phyloP scores from a whole-genome alignment of 2,329 filamentous ascomycete genomes.

The Microsporum canis region DNA sequence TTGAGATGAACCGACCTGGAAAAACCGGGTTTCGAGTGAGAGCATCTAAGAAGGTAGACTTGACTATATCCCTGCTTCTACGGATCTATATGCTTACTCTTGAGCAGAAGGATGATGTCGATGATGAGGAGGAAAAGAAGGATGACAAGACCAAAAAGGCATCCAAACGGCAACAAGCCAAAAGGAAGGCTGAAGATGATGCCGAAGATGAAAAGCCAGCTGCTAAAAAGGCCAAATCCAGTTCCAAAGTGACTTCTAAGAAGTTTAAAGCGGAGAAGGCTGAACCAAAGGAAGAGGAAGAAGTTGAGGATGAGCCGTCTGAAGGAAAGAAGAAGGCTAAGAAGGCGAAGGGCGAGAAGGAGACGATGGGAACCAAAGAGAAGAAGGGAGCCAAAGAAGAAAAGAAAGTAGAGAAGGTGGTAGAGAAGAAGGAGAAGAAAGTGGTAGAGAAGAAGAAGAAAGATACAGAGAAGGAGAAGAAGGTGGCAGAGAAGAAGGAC shows the following conservation, averaged over 20 bases:
- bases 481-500: not conserved
- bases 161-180: slow-evolving; percentile 21
- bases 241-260: slow-evolving; percentile 4
- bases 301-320: not conserved
- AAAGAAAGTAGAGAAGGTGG: slow-evolving; percentile 12
- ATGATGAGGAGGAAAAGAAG: slow-evolving; percentile 15
- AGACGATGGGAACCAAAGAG: slow-evolving; percentile 7
- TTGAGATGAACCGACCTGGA: slow-evolving; percentile 60
- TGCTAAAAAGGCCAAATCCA: slow-evolving; percentile 14
- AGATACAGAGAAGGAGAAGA: slow-evolving; percentile 9
- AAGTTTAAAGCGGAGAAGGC: slow-evolving; percentile 7
- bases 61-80: not conserved
- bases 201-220: slow-evolving; percentile 13
- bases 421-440: slow-evolving; percentile 9
- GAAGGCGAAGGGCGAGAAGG: slow-evolving; percentile 11
- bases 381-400: slow-evolving; percentile 15
- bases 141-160: slow-evolving; percentile 26
- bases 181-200: slow-evolving; percentile 23
- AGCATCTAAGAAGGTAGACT: slow-evolving; percentile 20
- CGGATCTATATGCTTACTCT: not conserved
- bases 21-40: slow-evolving; percentile 49
- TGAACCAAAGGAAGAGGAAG: slow-evolving; percentile 7
- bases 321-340: slow-evolving; percentile 10
- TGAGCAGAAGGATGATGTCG: not conserved
- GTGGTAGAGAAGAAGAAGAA: slow-evolving; percentile 9